phyloP scores from a whole-genome alignment of 371 early-diverging fungal species.

The Rhizopus arrhizus region DNA sequence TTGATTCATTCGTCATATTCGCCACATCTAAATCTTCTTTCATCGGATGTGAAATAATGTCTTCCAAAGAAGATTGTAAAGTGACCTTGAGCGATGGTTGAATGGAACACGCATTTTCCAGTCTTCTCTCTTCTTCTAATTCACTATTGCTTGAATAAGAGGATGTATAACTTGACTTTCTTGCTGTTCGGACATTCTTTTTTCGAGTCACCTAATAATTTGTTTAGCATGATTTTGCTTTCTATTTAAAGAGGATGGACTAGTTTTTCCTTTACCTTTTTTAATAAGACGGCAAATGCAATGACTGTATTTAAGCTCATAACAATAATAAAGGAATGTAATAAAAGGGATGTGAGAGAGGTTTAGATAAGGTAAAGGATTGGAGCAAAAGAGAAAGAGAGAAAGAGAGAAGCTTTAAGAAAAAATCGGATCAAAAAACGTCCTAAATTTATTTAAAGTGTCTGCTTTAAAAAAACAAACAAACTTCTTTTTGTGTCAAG shows the following conservation, averaged over 20 bases:
- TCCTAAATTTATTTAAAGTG: too few species aligned
- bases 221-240: neutral
- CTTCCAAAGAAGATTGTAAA: constrained; percentile 1
- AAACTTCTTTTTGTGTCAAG: too few species aligned
- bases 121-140: neutral
- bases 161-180: constrained; percentile 6
- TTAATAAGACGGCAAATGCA: constrained; percentile 37
- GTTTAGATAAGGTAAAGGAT: neutral
- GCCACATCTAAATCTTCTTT: constrained; percentile 1
- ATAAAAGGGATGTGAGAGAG: constrained; percentile 8
- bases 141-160: neutral
- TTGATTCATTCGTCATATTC: neutral
- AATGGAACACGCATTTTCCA: neutral
- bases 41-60: neutral
- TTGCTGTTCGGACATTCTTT: constrained; percentile 8
- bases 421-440: too few species aligned
- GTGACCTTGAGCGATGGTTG: constrained; percentile 1
- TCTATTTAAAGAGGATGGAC: neutral
- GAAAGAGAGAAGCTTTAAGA: too few species aligned
- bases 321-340: neutral
- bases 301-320: constrained; percentile 40
- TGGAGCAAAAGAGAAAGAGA: neutral
- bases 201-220: constrained; percentile 25
- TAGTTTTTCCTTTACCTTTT: constrained; percentile 28
- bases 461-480: too few species aligned